A percentile compares a stretch with the other conserved stretches of the same genome.
Evolutionary conservation across 2,329 filamentous ascomycete genomes (phyloP).

Genomic region (Calonectria multiphialidica): DNA sequence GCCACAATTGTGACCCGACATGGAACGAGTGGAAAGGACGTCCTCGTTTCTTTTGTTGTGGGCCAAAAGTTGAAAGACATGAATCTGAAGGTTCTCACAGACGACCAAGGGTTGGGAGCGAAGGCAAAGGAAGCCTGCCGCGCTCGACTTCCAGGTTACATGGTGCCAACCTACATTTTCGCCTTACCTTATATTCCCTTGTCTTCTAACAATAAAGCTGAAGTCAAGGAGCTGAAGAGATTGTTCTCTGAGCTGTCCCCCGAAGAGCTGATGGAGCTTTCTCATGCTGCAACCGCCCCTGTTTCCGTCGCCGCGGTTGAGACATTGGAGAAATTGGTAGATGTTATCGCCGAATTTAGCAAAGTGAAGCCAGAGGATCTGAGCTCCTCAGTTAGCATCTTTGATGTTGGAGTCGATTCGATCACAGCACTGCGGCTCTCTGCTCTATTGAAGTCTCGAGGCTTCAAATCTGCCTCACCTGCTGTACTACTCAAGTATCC

Average conservation of each 20-base stretch:
- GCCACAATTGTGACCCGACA: slow-evolving; percentile 82
- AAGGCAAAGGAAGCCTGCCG: slow-evolving; percentile 74
- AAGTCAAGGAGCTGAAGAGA: slow-evolving; percentile 75
- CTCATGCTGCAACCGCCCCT: slow-evolving; percentile 45
- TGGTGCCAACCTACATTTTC: slow-evolving; percentile 90
- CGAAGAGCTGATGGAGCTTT: slow-evolving; percentile 71
- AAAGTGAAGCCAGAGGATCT: slow-evolving; percentile 58
- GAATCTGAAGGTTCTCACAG: slow-evolving; percentile 40
- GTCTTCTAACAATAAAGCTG: slow-evolving; percentile 91
- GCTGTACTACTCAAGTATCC: slow-evolving; percentile 76
- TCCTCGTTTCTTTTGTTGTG: slow-evolving; percentile 82
- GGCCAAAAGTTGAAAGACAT: slow-evolving; percentile 16
- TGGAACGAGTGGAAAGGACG: slow-evolving; percentile 79
- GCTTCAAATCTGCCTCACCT: slow-evolving; percentile 71
- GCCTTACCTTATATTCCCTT: slow-evolving; percentile 79
- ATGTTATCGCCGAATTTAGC: slow-evolving; percentile 66
- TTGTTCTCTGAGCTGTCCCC: slow-evolving; percentile 74
- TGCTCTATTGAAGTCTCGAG: slow-evolving; percentile 70
- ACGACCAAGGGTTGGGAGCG: slow-evolving; percentile 54
- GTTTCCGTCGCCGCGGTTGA: slow-evolving; percentile 47
- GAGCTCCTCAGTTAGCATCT: slow-evolving; percentile 74
- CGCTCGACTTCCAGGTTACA: slow-evolving; percentile 81
- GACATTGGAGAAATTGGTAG: slow-evolving; percentile 61
- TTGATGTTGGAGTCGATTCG: slow-evolving; percentile 89
- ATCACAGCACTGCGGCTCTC: slow-evolving; percentile 83